phyloP scores from a whole-genome alignment of 495 filamentous ascomycete genomes.

The Aspergillus diversus region DNA sequence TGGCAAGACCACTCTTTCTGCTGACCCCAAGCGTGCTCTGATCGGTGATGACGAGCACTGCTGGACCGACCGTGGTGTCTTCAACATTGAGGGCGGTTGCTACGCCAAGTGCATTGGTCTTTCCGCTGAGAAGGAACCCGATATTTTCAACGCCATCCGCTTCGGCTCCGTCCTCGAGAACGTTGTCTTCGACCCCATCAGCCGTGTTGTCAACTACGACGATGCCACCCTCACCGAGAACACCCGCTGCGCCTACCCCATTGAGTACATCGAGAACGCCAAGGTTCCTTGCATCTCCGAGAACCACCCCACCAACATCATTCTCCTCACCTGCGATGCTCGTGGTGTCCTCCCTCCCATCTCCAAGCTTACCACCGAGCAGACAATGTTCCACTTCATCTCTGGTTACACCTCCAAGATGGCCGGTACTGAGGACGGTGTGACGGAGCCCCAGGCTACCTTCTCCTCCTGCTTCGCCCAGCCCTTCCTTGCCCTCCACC shows the following conservation, averaged over 20 bases:
- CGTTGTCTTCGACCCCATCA: conserved; percentile 92
- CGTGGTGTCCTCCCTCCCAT: conserved; percentile 97
- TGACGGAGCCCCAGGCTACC: conserved; percentile 95
- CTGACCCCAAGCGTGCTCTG: conserved; percentile 91
- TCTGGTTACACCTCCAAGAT: conserved; percentile 99
- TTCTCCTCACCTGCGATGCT: conserved; percentile 96
- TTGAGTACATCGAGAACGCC: conserved; percentile 98
- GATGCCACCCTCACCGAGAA: conserved; percentile 96
- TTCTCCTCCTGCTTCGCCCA: conserved; percentile 99
- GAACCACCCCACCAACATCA: conserved; percentile 94
- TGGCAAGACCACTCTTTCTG: conserved; percentile 97
- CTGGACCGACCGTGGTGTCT: conserved; percentile 95
- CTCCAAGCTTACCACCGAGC: conserved; percentile 92
- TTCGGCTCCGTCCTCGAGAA: conserved; percentile 99
- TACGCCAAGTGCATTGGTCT: conserved; percentile 99
- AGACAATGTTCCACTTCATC: conserved; percentile 99
- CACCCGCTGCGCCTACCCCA: conserved; percentile 97
- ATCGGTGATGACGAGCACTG: conserved; percentile 99
- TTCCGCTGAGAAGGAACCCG: conserved; percentile 97
- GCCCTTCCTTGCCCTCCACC: conserved; percentile 97
- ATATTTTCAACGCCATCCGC: conserved; percentile 95
- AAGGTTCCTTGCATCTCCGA: conserved; percentile 92
- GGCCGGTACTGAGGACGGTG: conserved; percentile 97
- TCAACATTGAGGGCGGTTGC: conserved; percentile 99
- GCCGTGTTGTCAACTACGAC: conserved; percentile 91